These are phyloP conservation scores for Cytospora schulzeri DNA, from an alignment of 2,329 filamentous ascomycete species.

Conservation along the genomic window DNA sequence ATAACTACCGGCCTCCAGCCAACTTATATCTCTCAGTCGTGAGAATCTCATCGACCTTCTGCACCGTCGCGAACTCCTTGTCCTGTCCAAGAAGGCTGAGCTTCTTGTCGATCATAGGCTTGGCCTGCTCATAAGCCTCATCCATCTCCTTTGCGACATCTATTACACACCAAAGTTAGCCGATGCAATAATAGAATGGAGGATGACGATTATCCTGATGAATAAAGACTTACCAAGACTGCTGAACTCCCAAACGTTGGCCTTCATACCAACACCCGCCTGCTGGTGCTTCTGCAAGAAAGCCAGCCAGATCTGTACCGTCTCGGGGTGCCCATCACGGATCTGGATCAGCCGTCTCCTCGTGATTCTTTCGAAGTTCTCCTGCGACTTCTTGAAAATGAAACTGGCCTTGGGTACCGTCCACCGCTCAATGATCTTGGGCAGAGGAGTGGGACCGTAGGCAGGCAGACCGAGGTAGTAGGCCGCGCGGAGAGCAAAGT, in stretches of 20 bases:
- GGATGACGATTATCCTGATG: no score
- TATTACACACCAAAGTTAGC: constrained; percentile 35
- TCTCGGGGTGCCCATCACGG: constrained; percentile 85
- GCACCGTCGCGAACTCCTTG: constrained; percentile 51
- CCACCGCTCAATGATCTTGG: constrained; percentile 88
- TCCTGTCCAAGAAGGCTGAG: constrained; percentile 22
- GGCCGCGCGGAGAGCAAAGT: constrained; percentile 91
- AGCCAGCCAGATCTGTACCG: constrained; percentile 87
- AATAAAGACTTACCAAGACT: constrained; percentile 66
- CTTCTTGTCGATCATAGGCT: constrained; percentile 29
- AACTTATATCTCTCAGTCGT: constrained; percentile 51
- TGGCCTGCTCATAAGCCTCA: constrained; percentile 46
- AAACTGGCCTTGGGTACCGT: constrained; percentile 88
- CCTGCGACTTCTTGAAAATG: constrained; percentile 95
- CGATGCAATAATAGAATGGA: constrained; percentile 14
- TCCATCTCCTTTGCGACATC: constrained; percentile 57
- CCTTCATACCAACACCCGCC: constrained; percentile 98
- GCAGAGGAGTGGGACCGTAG: constrained; percentile 82
- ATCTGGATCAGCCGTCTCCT: constrained; percentile 86
- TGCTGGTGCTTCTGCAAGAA: constrained; percentile 92
- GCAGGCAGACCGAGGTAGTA: constrained; percentile 91
- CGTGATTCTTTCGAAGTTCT: constrained; percentile 95
- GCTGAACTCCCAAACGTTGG: constrained; percentile 90
- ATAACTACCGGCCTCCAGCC: constrained; percentile 34
- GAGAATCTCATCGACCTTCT: constrained; percentile 61